Conservation (phyloP, 768 basidiomycete genomes). For the Mycena alexandri region DNA sequence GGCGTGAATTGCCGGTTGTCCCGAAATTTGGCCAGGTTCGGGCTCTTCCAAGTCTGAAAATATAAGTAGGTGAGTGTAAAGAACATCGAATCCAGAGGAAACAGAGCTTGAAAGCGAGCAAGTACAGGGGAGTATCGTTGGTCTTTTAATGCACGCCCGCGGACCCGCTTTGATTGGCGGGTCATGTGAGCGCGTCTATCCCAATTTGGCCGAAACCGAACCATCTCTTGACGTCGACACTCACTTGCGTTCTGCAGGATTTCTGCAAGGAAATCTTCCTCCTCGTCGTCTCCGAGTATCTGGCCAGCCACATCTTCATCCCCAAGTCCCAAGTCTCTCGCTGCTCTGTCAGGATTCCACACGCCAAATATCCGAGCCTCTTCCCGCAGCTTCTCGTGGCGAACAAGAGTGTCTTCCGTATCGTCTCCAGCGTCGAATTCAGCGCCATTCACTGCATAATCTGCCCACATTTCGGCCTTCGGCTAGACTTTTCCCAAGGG, state of each 20-base stretch:
- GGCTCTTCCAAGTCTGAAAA: slow-evolving; percentile 13
- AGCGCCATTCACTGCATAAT: slow-evolving; percentile 10
- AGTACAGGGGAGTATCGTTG: too few relatives aligned
- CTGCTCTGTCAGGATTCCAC: slow-evolving; percentile 15
- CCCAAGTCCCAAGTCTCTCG: slow-evolving; percentile 10
- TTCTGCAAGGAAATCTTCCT: slow-evolving; percentile 13
- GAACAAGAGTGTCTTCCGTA: background rate
- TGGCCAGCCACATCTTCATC: background rate
- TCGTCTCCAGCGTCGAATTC: slow-evolving; percentile 17
- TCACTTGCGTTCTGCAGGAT: slow-evolving; percentile 7
- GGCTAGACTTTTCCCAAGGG: background rate
- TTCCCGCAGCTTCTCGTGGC: background rate
- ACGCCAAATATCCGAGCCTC: slow-evolving; percentile 16
- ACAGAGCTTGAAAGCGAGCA: too few relatives aligned
- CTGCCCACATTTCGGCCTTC: slow-evolving; percentile 18
- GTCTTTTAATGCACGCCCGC: too few relatives aligned
- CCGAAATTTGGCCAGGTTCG: background rate
- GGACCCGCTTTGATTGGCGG: too few relatives aligned
- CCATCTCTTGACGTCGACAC: background rate
- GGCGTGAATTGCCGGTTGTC: too few relatives aligned
- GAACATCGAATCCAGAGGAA: too few relatives aligned
- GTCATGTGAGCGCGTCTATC: too few relatives aligned
- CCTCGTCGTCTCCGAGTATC: slow-evolving; percentile 2
- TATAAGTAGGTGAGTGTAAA: too few relatives aligned
- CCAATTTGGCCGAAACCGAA: slow-evolving; percentile 7